A percentile compares a stretch with the other conserved stretches of the same genome.
Conservation (phyloP, 2,329 filamentous ascomycete species). For the Trichoderma cornu-damae region DNA sequence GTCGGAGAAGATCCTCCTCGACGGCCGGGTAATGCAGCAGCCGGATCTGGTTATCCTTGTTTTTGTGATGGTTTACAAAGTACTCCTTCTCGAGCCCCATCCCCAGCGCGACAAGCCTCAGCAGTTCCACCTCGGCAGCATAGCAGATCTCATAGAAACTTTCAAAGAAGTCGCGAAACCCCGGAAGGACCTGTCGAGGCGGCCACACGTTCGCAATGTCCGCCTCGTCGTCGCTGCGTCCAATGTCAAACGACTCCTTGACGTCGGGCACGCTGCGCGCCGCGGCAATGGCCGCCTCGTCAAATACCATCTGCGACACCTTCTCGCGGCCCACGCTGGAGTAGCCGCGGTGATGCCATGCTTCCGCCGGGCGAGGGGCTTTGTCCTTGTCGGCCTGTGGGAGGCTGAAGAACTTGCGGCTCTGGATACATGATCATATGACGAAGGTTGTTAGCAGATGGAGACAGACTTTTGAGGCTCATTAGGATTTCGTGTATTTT, state of each 20-base stretch:
- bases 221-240: conserved; percentile 28
- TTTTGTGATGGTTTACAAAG: conserved; percentile 60
- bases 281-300: conserved; percentile 23
- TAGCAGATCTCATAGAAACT: conserved; percentile 67
- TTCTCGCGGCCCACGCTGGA: conserved; percentile 32
- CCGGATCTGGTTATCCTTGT: conserved; percentile 52
- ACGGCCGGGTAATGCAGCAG: conserved; percentile 48
- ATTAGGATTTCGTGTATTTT: no score
- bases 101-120: conserved; percentile 70
- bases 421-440: conserved; percentile 19
- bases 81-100: conserved; percentile 62
- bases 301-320: conserved; percentile 31
- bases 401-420: conserved; percentile 28
- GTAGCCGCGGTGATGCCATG: conserved; percentile 34
- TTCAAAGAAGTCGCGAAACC: conserved; percentile 29
- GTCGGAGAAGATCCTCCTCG: conserved; percentile 26
- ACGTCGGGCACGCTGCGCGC: conserved; percentile 32
- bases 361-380: conserved; percentile 27
- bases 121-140: conserved; percentile 62
- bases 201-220: conserved; percentile 26
- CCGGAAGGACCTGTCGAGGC: conserved; percentile 21
- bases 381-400: conserved; percentile 29
- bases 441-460: no score
- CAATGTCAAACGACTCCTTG: conserved; percentile 39
- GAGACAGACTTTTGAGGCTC: not conserved